These are phyloP conservation scores for Yarrowia divulgata DNA, from an alignment of 805 yeast species.

Conservation along the genomic window DNA sequence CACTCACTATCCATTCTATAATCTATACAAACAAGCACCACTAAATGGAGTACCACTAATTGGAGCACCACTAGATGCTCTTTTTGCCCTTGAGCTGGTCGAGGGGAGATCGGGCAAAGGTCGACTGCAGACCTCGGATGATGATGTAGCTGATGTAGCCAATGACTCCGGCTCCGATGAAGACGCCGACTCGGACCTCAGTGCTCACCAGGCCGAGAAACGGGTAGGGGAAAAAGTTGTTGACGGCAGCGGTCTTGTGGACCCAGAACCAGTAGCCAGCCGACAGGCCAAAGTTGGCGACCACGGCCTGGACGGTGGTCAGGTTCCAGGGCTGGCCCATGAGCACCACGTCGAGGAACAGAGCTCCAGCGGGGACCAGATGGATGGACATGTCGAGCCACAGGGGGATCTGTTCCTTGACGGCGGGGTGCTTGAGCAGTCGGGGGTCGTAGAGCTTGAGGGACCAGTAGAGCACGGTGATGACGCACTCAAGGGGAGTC, in stretches of 20 bases:
- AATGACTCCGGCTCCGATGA: slow-evolving; percentile 44
- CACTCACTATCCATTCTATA: not conserved
- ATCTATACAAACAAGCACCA: slow-evolving; percentile 3
- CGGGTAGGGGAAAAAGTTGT: slow-evolving; percentile 51
- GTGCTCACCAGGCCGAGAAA: slow-evolving; percentile 45
- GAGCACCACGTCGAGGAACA: slow-evolving; percentile 46
- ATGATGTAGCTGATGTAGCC: slow-evolving; percentile 42
- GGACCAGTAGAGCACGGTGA: slow-evolving; percentile 50
- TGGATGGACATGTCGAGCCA: slow-evolving; percentile 49
- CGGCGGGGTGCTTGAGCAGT: slow-evolving; percentile 45
- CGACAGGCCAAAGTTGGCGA: slow-evolving; percentile 43
- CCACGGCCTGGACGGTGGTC: slow-evolving; percentile 42
- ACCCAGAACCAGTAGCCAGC: slow-evolving; percentile 51
- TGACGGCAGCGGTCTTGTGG: slow-evolving; percentile 45
- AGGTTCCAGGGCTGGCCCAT: slow-evolving; percentile 46
- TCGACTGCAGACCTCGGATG: slow-evolving; percentile 44
- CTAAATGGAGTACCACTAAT: not conserved
- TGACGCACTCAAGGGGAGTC: slow-evolving; percentile 50
- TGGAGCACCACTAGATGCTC: not conserved
- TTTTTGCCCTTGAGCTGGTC: slow-evolving; percentile 17
- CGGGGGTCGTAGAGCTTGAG: slow-evolving; percentile 45
- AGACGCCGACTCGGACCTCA: slow-evolving; percentile 44
- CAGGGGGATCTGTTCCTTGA: slow-evolving; percentile 44
- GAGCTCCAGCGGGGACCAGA: slow-evolving; percentile 47
- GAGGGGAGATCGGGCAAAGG: slow-evolving; percentile 22